Base-by-base conservation (phyloP, 805 yeast species). In the Candida awuae region DNA sequence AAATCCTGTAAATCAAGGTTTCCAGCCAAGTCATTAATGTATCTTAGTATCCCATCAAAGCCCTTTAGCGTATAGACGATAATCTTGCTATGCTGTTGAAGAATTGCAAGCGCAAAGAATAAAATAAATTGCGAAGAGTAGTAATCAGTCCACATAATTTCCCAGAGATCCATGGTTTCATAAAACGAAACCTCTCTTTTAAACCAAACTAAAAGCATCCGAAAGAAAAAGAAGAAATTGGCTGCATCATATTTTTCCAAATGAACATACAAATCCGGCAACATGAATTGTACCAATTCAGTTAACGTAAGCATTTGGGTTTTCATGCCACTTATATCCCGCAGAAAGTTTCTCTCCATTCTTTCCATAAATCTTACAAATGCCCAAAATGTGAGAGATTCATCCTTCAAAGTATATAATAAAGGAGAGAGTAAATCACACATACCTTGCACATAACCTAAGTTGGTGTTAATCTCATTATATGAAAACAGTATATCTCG, bases 401-500 rank as follows among this genome's bases (percentile, higher is more conserved):
- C 95, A 56, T 88, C 94, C 48, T 71, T 70, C 8, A 68, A 46
- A 8, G 67, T 61, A 38, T 70, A 75, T 56, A 86, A 92, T 3
- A 92, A 61, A 1, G 97, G 97, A 0, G 96, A 82, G 27, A 92
- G 64, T 37, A 92, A 65, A 59, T 92, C 99, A 8, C 92, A 77
- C 99, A 92, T 92, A 2, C 99, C 99, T 63, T 92, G 99, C 15
- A 92, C 95, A 54, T 92, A 92, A 1, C 98, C 98, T 49, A 92
- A 62, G 49, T 86, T 81, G 33, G 66, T 68, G 58, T 92, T 88
- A 56, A 79, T 71, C 58, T 84, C 87, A 57, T 92, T 90, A 53
- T 82, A 90, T 1, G 97, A 84, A 41, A 87, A 68, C 29, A 92
- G 66, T 44, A 92, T 82, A 50, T 83, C 87, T 49, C 85, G 72